Evolutionary conservation across 495 filamentous ascomycete genomes (phyloP).

Genomic region (Lophiotrema nucula): DNA sequence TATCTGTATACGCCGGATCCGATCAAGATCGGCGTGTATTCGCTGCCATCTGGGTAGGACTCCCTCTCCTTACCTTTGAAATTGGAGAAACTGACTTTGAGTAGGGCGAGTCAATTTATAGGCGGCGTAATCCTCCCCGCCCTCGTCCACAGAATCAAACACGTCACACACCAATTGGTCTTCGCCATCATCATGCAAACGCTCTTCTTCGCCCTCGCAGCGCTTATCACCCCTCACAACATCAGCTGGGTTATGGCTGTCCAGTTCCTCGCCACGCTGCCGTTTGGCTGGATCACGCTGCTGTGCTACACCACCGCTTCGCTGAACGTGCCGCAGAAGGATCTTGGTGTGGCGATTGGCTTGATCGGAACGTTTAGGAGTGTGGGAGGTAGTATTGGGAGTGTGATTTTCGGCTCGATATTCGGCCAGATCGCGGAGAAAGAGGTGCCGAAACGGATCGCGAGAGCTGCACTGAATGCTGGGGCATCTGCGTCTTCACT

Average conservation of each 20-base stretch:
- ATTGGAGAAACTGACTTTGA: no score
- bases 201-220: conserved; percentile 39
- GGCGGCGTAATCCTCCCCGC: conserved; percentile 39
- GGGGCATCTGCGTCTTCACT: conserved; percentile 47
- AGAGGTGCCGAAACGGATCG: conserved; percentile 42
- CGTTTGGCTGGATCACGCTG: conserved; percentile 41
- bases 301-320: conserved; percentile 38
- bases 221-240: conserved; percentile 36
- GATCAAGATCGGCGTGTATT: conserved; percentile 33
- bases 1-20: conserved; percentile 36
- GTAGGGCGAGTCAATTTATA: conserved; percentile 32
- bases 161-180: conserved; percentile 39
- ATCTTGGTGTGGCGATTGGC: conserved; percentile 42
- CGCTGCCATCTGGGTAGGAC: conserved; percentile 19
- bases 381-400: conserved; percentile 34
- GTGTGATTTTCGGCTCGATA: conserved; percentile 51
- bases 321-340: conserved; percentile 38
- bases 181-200: conserved; percentile 41
- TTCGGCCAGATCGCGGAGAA: conserved; percentile 43
- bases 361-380: conserved; percentile 41
- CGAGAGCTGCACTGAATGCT: conserved; percentile 41
- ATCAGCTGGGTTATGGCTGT: conserved; percentile 37
- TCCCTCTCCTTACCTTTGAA: neutral
- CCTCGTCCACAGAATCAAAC: conserved; percentile 40
- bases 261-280: conserved; percentile 40